Percentiles rank a stretch among this genome's conserved stretches.
Evolutionary conservation across 805 yeast genomes (phyloP).

Genomic region (Sugiyamaella floridensis): DNA sequence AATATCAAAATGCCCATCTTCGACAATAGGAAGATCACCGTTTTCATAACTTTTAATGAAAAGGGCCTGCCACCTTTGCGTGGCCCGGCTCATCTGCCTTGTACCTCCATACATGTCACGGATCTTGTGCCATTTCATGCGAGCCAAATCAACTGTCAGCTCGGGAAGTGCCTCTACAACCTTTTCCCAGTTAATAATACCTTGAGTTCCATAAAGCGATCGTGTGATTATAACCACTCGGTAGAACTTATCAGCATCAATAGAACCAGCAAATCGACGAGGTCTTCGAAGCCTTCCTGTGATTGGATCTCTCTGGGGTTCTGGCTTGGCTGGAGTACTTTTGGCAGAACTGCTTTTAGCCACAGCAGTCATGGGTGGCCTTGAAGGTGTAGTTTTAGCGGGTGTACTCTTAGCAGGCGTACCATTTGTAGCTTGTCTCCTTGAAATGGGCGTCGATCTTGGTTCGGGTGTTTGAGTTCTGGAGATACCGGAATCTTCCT

Average conservation of each 20-base stretch:
- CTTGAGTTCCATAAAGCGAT: conserved; percentile 42
- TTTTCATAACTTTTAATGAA: conserved; percentile 52
- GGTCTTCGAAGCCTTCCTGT: conserved; percentile 26
- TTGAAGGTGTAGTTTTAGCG: no score
- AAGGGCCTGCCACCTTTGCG: conserved; percentile 59
- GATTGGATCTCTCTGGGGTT: neutral
- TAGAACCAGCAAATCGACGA: conserved; percentile 27
- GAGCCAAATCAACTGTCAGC: conserved; percentile 39
- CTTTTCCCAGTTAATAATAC: conserved; percentile 56
- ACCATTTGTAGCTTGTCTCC: no score
- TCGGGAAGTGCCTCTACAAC: conserved; percentile 46
- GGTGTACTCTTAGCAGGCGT: no score
- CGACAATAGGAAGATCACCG: conserved; percentile 37
- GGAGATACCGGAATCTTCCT: neutral
- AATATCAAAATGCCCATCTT: conserved; percentile 40
- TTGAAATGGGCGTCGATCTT: no score
- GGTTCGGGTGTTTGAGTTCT: neutral
- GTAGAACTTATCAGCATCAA: conserved; percentile 46
- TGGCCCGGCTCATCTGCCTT: conserved; percentile 47
- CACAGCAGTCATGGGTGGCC: no score
- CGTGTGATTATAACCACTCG: conserved; percentile 63
- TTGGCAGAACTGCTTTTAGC: no score
- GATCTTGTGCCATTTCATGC: conserved; percentile 64
- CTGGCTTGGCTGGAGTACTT: neutral
- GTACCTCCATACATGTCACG: conserved; percentile 55